phyloP scores from a whole-genome alignment of 164 flowering plant species.

The Taxillus chinensis region DNA sequence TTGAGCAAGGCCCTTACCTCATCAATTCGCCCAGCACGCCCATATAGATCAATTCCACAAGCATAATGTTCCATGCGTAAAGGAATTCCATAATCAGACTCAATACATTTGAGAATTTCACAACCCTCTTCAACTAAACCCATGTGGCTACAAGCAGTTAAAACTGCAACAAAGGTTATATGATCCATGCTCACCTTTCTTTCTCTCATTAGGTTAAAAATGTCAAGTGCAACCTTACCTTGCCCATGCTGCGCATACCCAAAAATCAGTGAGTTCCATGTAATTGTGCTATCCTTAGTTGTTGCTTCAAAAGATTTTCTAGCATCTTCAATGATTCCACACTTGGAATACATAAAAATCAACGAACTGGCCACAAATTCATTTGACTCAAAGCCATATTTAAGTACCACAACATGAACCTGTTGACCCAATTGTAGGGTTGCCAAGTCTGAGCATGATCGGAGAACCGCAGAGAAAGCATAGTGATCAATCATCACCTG shows the following conservation, averaged over 20 bases:
- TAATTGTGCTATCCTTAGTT: conserved; percentile 36
- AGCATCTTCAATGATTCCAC: conserved; percentile 78
- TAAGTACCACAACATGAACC: conserved; percentile 49
- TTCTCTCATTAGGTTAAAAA: conserved; percentile 51
- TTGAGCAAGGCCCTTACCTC: conserved; percentile 54
- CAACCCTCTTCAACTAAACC: conserved; percentile 64
- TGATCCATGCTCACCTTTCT: conserved; percentile 56
- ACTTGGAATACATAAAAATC: conserved; percentile 79
- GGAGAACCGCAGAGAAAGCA: conserved; percentile 59
- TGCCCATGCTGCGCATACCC: conserved; percentile 86
- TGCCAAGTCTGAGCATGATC: conserved; percentile 74
- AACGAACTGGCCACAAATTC: conserved; percentile 65
- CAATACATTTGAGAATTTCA: conserved; percentile 44
- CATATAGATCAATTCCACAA: conserved; percentile 70
- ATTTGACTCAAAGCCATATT: conserved; percentile 44
- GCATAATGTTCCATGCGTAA: conserved; percentile 85
- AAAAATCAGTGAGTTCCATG: conserved; percentile 76
- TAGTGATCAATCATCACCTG: conserved; percentile 46
- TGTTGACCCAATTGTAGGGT: conserved; percentile 68
- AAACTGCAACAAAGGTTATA: conserved; percentile 70
- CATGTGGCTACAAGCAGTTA: conserved; percentile 81
- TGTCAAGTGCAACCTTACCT: conserved; percentile 51
- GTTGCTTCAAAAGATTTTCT: conserved; percentile 45
- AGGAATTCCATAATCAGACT: conserved; percentile 44
- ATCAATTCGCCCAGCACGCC: conserved; percentile 59